Evolutionary conservation across 1,284 basidiomycete genomes (phyloP).

Genomic region (Cystobasidiaceae sp.): DNA sequence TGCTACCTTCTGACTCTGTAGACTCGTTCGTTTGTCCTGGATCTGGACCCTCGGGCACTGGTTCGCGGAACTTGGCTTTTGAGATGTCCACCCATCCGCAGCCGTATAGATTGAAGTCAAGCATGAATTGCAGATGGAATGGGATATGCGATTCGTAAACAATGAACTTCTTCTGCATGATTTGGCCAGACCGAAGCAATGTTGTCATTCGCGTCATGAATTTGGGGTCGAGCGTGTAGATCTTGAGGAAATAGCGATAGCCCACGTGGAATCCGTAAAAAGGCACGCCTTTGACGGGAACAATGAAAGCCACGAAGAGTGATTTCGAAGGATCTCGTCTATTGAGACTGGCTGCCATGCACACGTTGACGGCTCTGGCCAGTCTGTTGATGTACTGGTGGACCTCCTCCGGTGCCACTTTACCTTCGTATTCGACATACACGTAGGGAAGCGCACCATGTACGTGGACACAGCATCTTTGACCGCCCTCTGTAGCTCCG

Average conservation of each 20-base stretch:
- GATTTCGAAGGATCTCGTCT: slow-evolving; percentile 30
- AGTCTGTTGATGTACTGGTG: slow-evolving; percentile 63
- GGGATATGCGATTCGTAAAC: slow-evolving; percentile 86
- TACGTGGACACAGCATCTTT: slow-evolving; percentile 78
- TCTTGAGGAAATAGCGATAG: slow-evolving; percentile 83
- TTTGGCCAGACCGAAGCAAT: slow-evolving; percentile 69
- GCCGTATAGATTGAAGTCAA: slow-evolving; percentile 91
- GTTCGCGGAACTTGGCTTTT: slow-evolving; percentile 52
- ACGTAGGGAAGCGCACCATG: slow-evolving; percentile 63
- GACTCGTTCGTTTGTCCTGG: not conserved
- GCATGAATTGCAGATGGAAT: slow-evolving; percentile 86
- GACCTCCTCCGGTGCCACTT: slow-evolving; percentile 59
- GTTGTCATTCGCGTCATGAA: slow-evolving; percentile 64
- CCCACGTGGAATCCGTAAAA: slow-evolving; percentile 93
- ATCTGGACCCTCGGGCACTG: slow-evolving; percentile 46
- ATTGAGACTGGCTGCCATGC: slow-evolving; percentile 51
- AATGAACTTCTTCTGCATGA: slow-evolving; percentile 70
- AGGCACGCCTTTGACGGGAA: slow-evolving; percentile 86
- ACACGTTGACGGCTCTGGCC: slow-evolving; percentile 67
- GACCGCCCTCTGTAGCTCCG: slow-evolving; percentile 70
- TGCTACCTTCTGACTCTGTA: not conserved
- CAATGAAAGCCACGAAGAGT: slow-evolving; percentile 52
- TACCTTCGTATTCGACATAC: slow-evolving; percentile 58
- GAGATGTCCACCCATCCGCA: slow-evolving; percentile 76
- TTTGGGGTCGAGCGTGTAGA: slow-evolving; percentile 68